Evolutionary conservation across 1,284 basidiomycete genomes (phyloP), one percentile per base, ranked within the genome.

Genomic region (Heterobasidion parviporum): DNA sequence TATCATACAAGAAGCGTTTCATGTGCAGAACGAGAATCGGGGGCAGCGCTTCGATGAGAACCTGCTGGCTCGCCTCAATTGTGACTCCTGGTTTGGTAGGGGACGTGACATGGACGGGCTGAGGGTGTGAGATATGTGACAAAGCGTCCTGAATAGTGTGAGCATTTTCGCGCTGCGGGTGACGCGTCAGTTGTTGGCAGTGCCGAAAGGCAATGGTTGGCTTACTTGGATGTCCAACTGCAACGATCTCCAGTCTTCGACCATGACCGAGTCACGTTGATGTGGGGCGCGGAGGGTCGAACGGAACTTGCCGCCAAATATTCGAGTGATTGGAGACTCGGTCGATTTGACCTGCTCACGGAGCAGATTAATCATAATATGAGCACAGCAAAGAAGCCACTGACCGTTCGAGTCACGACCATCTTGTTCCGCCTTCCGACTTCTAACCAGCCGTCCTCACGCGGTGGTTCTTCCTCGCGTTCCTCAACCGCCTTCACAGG

Each of bases 271-370:
- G 67, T 97, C 94, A 66, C 87, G 86, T 61, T 92, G 83, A 12
- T 85, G 85, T 1, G 94, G 92, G 1, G 85, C 86, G 52, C 83
- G 81, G 12, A 98, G 74, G 2, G 92, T 87, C 34, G 91, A 92
- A n/a, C 94, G 84, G 69, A 95, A 87, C 64, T 92, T 94, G 43
- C 95, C 94, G 35, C 94, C 94, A 67, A 98, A 99, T 61, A 98
- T 90, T 41, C 87, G 79, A 1, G 92, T 92, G 57, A 99, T 90
- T 1, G 94, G 90, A 3, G 93, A 93, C 61, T 96, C 92, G 5
- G 80, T 78, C 1, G 83, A 81, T 67, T 90, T 92, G 52, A 87
- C 85, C 89, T 92, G 58, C 7, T 38, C 35, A 26, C 9, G 54
- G 33, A 34, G 47, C 43, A 45, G 33, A 18, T 56, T 18, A 12